Evolutionary conservation across 345 rosid genomes (phyloP), one percentile per base, ranked within the genome.

Genomic region (Raphanus raphanistrum): DNA sequence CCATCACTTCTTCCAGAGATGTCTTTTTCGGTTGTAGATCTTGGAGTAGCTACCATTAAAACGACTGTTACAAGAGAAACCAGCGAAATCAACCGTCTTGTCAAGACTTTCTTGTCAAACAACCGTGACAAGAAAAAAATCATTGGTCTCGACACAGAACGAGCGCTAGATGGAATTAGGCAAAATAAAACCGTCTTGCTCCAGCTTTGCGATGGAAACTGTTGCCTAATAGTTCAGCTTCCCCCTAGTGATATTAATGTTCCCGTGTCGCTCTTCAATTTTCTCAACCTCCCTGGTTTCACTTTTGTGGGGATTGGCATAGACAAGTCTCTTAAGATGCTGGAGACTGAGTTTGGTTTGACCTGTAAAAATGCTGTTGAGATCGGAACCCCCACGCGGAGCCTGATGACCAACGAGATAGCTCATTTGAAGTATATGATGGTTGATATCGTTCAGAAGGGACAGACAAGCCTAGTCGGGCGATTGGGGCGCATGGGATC

Each of bases 121-220:
- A n/a, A 4, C 2, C 3, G 2, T 7, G 33, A 70, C 33, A 12
- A 0, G 1, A 70, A 71, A 41, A 59, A 43, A 16, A 43, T 72
- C 28, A 61, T 72, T 2, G 76, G 76, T 61, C 76, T 72, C 2
- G 58, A 45, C 9, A 61, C 67, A n/a, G 67, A 72, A 38, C 9
- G 29, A 11, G 43, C 6, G 1, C 48, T 10, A 5, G 3, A 28
- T 28, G 4, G 31, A 28, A 28, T 0, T 4, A 28, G 4, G 31
- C 4, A 28, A 2, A 2, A 0, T 4, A 28, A 12, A 29, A 54
- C 63, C 57, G 66, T 2, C 11, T 26, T 58, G 25, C 75, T 59
- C 15, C 27, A 36, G 36, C 75, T 71, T 12, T 71, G 57, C 5
- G 66, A 71, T 38, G 66, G 75, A 2, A 36, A 59, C 15, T 0